phyloP scores from a whole-genome alignment of 2,329 filamentous ascomycete genomes.

The Talaromyces funiculosus region DNA sequence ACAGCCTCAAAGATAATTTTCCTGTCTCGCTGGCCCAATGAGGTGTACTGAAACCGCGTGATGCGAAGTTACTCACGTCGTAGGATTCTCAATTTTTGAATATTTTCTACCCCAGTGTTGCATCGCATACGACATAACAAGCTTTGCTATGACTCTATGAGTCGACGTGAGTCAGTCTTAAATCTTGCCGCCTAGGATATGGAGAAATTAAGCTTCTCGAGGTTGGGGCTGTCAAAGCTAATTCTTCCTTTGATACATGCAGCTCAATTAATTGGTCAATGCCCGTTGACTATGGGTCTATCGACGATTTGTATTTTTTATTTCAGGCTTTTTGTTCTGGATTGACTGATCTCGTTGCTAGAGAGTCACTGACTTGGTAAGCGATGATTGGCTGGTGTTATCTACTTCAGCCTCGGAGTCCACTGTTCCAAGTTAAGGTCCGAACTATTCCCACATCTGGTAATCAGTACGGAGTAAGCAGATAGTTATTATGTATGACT shows the following conservation, averaged over 20 bases:
- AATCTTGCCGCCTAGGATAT: not conserved
- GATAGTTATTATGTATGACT: too few relatives aligned
- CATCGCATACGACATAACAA: not conserved
- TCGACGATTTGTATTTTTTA: not conserved
- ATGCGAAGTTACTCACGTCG: not conserved
- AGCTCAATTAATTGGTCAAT: constrained; percentile 4
- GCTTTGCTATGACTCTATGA: not conserved
- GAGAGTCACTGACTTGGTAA: too few relatives aligned
- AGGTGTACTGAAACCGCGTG: not conserved
- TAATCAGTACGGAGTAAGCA: not conserved
- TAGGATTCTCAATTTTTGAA: not conserved
- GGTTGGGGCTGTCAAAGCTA: too few relatives aligned
- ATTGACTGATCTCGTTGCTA: too few relatives aligned
- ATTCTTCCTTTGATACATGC: constrained; percentile 3
- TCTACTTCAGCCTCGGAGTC: not conserved
- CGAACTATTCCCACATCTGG: not conserved
- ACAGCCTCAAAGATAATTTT: not conserved
- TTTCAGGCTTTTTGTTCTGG: too few relatives aligned
- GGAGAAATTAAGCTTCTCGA: not conserved
- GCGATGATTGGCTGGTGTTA: not conserved
- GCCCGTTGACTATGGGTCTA: not conserved
- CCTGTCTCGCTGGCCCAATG: not conserved
- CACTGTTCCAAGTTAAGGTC: not conserved
- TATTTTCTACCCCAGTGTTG: too few relatives aligned
- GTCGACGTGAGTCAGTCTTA: not conserved